Evolutionary conservation across 2,329 filamentous ascomycete species (phyloP), one percentile per base, ranked within the genome.

Genomic region (Penicillium brevicompactum): DNA sequence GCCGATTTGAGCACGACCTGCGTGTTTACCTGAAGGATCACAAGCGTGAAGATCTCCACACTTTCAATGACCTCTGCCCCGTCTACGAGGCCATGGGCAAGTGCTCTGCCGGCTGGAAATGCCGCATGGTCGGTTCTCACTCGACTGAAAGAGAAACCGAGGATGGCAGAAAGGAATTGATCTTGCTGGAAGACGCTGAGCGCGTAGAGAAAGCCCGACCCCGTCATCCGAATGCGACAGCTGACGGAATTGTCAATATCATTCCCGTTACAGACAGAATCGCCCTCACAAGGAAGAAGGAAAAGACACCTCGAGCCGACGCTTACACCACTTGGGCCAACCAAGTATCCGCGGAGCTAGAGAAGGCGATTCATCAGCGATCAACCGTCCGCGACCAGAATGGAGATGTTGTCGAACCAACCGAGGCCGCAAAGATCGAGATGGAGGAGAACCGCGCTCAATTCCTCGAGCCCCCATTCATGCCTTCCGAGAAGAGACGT

Each of bases 71-170:
- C 6, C 80, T 88, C 58, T 99, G 94, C 68, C 93, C 92, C 0
- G 83, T 96, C 8, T 97, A 86, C 73, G 87, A 90, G 62, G 79
- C 80, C 14, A 84, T 88, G 60, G 92, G 92, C 11, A 85, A 81
- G 58, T 99, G 94, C 67, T 82, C 84, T 46, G 85, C 88, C 13
- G 94, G 94, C 5, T 99, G 93, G 92, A 96, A 93, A 72, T 99
- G 94, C 72, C 88, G 93, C 21, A 96, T 97, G 69, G 89, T 91
- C 32, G 84, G 84, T 59, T 95, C 91, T 59, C 94, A 99, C 75
- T 94, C 91, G 66, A 82, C 87, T 59, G 93, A 97, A 75, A 76
- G 90, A 22, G 85, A 89, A 61, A 85, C 81, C 18, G 86, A 87
- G 51, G 92, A 96, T 71, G 93, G 92, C 8, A 84, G 84, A 63